Base-by-base conservation (phyloP, 2,329 filamentous ascomycete species). In the Pochonia chlamydosporia region DNA sequence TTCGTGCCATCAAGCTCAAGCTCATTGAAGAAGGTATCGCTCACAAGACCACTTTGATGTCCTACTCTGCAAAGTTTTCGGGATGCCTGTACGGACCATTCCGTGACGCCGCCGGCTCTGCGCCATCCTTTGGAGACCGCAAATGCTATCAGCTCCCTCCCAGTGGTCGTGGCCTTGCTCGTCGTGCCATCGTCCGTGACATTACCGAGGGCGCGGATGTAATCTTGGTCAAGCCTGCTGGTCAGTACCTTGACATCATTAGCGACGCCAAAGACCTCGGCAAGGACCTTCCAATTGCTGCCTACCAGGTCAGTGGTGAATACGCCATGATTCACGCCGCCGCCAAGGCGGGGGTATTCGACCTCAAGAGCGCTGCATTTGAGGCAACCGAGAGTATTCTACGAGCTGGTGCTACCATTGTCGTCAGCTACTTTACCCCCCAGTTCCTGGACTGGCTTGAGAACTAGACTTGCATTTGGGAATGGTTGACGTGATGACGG, bases 141-240 rank as follows among this genome's bases (percentile, higher is more conserved):
- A 85, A 87, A 65, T 97, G 93, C 79, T 99, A 99, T 73, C 93
- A 99, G 72, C 79, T 99, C 10, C 93, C 93, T 2, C 89, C 90
- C 0, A 91, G 91, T 51, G 93, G 91, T 23, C 85, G 93, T 43
- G 93, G 93, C 28, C 81, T 99, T 39, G 93, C 93, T 14, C 83
- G 93, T 54, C 82, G 93, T 56, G 93, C 93, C 42, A 96, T 99
- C 54, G 73, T 82, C 35, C 81, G 93, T 56, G 93, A 99, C 63
- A 92, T 99, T 56, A 79, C 78, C 54, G 93, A 99, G 70, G 93
- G 93, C 23, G 93, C 93, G 18, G 93, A 99, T 62, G 89, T 96
- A 57, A 96, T 99, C 69, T 96, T 99, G 92, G 93, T 99, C 52
- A 99, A 99, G 76, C 93, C 93, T 2, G 93, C 93, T 9, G 87